Conservation (phyloP, 1,284 basidiomycete species). For the Fomitopsis betulina region DNA sequence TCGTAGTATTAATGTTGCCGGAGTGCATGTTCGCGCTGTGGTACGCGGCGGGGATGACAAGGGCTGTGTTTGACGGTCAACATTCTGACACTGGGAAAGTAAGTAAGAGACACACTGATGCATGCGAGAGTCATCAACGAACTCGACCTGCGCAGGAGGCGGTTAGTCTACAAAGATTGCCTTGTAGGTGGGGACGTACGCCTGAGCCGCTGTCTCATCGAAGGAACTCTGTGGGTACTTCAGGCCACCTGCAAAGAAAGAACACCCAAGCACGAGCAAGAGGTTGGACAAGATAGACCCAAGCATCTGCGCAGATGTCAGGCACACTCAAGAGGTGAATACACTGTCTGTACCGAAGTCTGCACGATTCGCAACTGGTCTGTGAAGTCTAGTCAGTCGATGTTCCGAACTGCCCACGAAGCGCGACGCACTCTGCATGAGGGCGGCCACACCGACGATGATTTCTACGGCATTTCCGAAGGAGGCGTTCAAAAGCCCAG, state of each 20-base stretch:
- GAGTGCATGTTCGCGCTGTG: constrained; percentile 40
- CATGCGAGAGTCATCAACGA: constrained; percentile 87
- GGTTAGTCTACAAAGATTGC: neutral
- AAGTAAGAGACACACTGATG: constrained; percentile 56
- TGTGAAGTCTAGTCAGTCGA: constrained; percentile 22
- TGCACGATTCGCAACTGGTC: constrained; percentile 84
- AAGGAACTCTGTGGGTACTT: constrained; percentile 69
- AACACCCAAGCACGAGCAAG: constrained; percentile 84
- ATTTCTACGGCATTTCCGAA: constrained; percentile 82
- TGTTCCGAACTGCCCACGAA: constrained; percentile 9
- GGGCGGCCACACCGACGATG: constrained; percentile 84
- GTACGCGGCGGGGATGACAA: constrained; percentile 92
- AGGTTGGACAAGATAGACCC: constrained; percentile 89
- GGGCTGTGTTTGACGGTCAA: constrained; percentile 38
- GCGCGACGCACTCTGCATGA: constrained; percentile 60
- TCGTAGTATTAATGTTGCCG: neutral
- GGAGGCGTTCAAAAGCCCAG: constrained; percentile 83
- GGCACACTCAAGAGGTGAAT: neutral
- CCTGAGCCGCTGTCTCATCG: constrained; percentile 81
- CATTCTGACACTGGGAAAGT: neutral
- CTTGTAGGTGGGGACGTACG: constrained; percentile 43
- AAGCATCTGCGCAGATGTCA: constrained; percentile 48
- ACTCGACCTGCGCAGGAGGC: constrained; percentile 39
- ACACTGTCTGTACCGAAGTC: constrained; percentile 56
- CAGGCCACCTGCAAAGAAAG: constrained; percentile 58